Base-by-base conservation (phyloP, 805 yeast species). In the Metschnikowia baotianmanensis region DNA sequence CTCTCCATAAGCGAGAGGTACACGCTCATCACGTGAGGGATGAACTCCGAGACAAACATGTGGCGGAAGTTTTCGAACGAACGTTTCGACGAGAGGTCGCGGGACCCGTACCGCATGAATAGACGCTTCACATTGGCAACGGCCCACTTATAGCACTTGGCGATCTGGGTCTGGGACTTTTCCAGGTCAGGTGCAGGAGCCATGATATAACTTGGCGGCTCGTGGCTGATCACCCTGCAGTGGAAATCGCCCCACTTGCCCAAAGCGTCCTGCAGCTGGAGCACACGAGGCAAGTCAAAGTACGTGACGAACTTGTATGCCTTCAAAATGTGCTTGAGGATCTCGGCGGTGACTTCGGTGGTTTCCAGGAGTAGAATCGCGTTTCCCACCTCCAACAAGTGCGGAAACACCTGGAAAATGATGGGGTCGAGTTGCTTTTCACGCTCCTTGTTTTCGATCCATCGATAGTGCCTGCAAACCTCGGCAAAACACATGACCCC, bases 81-180 rank as follows among this genome's bases (percentile, higher is more conserved):
- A 52, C 71, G 78, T 47, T 74, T 78, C 38, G 58, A 59, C 9
- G 71, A 52, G 32, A 75, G 52, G 19, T 42, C 53, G 5, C 62
- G 61, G 0, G 86, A 75, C 1, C 83, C 87, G 56, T 84, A 89
- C 52, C 91, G 74, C 38, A 74, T 74, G 53, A 86, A 86, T 3
- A 89, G 58, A 50, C 95, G 76, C 50, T 73, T 76, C 29, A 90
- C 58, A 58, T 86, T 88, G 18, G 87, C 88, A 55, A 80, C 81
- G 1, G 95, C 78, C 97, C 98, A 91, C 61, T 91, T 69, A 50
- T 66, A 62, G 42, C 69, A 64, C 46, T 93, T 66, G 76, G 90
- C 51, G 80, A 77, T 63, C 80, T 91, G 57, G 69, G 82, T 83
- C 83, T 85, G 35, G 79, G 62, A 51, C 48, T 57, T 62, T 32